Evolutionary conservation across 1,284 basidiomycete genomes (phyloP).

Genomic region (Ganoderma lucidum): DNA sequence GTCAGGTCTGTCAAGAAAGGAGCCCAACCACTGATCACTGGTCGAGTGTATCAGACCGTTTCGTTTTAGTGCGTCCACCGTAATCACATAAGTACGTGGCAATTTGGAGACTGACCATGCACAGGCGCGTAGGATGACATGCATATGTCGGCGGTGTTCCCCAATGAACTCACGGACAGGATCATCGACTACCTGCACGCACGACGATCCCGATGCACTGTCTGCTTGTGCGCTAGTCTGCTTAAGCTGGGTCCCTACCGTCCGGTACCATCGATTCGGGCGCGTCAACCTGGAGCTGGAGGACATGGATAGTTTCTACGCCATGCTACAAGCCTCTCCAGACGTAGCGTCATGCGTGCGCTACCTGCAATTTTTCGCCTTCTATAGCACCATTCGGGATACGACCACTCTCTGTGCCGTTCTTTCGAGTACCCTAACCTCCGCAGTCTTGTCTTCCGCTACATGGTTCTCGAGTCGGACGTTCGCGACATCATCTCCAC

Average conservation of each 20-base stretch:
- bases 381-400: background rate
- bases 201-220: background rate
- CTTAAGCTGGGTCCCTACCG: background rate
- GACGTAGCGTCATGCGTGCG: background rate
- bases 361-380: background rate
- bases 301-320: background rate
- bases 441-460: background rate
- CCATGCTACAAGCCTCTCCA: background rate
- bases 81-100: too few relatives aligned
- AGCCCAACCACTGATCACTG: too few relatives aligned
- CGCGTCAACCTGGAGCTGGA: background rate
- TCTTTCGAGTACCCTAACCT: background rate
- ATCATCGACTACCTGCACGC: conserved; percentile 1
- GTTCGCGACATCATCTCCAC: background rate
- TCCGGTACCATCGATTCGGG: background rate
- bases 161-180: background rate
- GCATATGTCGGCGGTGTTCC: background rate
- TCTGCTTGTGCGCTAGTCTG: background rate
- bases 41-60: too few relatives aligned
- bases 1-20: too few relatives aligned
- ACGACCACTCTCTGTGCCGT: background rate
- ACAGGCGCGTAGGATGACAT: background rate
- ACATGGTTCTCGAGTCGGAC: background rate
- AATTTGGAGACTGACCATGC: too few relatives aligned
- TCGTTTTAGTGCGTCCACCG: too few relatives aligned